Evolutionary conservation across 2,329 filamentous ascomycete genomes (phyloP).

Genomic region (Hypoxylon sp.): DNA sequence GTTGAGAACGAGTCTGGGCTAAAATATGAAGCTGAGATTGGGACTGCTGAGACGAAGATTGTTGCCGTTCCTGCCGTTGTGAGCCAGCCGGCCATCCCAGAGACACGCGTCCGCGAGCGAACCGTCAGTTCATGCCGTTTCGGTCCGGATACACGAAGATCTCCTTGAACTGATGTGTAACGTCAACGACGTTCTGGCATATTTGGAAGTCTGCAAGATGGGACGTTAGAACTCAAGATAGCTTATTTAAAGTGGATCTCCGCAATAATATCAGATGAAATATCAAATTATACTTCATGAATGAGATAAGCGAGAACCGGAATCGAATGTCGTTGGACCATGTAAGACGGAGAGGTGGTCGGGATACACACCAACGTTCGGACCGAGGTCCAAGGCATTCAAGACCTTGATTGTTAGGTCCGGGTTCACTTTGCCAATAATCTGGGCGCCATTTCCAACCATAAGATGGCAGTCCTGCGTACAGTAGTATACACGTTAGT

Average conservation of each 20-base stretch:
- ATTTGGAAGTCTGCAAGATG: slow-evolving; percentile 76
- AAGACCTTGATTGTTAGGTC: slow-evolving; percentile 80
- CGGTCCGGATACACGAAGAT: slow-evolving; percentile 77
- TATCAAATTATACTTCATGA: not conserved
- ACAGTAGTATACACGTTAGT: slow-evolving; percentile 14
- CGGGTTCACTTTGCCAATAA: slow-evolving; percentile 83
- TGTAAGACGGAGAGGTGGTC: not conserved
- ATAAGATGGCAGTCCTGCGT: slow-evolving; percentile 77
- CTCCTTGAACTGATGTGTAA: slow-evolving; percentile 82
- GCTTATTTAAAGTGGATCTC: not conserved
- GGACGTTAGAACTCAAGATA: slow-evolving; percentile 23
- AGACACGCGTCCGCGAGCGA: slow-evolving; percentile 54
- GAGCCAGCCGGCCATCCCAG: slow-evolving; percentile 57
- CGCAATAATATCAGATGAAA: not conserved
- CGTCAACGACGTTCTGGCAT: slow-evolving; percentile 84
- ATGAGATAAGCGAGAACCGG: slow-evolving; percentile 1
- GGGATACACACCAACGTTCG: slow-evolving; percentile 72
- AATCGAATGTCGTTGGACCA: not conserved
- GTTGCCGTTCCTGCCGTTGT: slow-evolving; percentile 33
- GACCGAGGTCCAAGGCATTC: slow-evolving; percentile 77
- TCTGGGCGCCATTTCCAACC: slow-evolving; percentile 77
- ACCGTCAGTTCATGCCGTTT: slow-evolving; percentile 53
- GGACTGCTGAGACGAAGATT: slow-evolving; percentile 32
- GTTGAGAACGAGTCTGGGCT: slow-evolving; percentile 28
- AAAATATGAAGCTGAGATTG: slow-evolving; percentile 37